phyloP scores from a whole-genome alignment of 306 rosid species.

The Pyrus bretschneideri region DNA sequence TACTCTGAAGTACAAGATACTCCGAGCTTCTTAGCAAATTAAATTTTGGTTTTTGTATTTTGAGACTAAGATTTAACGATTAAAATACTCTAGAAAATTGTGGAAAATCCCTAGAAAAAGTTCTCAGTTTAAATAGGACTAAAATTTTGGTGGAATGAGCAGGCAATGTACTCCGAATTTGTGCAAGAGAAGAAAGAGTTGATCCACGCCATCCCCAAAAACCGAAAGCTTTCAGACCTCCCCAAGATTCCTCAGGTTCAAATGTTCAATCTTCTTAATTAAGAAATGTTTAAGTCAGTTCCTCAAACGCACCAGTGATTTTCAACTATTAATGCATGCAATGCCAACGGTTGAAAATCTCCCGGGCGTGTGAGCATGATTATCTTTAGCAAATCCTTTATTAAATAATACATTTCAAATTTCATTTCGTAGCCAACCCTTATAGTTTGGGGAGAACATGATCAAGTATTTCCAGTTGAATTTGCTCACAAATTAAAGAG shows the following conservation, averaged over 20 bases:
- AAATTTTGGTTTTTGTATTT: too few relatives aligned
- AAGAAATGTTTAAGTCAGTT: background rate
- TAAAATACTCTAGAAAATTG: too few relatives aligned
- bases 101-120: too few relatives aligned
- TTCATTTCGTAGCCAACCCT: constrained; percentile 48
- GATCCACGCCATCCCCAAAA: constrained; percentile 49
- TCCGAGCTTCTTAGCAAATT: too few relatives aligned
- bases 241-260: constrained; percentile 71
- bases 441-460: constrained; percentile 84
- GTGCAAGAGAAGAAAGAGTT: constrained; percentile 71
- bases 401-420: background rate
- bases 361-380: fast-evolving
- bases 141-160: constrained; percentile 16
- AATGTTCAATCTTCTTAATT: constrained; percentile 29
- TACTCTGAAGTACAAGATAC: too few relatives aligned
- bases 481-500: constrained; percentile 60
- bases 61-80: fast-evolving
- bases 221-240: constrained; percentile 48
- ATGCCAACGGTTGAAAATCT: background rate
- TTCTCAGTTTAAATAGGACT: too few relatives aligned
- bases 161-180: constrained; percentile 63
- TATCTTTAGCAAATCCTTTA: background rate
- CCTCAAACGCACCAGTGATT: too few relatives aligned
- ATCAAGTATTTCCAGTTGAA: constrained; percentile 62
- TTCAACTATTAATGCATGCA: background rate